These are phyloP conservation scores for Raddia guianensis DNA, from an alignment of 176 grass and related monocot genomes.

Conservation along the genomic window DNA sequence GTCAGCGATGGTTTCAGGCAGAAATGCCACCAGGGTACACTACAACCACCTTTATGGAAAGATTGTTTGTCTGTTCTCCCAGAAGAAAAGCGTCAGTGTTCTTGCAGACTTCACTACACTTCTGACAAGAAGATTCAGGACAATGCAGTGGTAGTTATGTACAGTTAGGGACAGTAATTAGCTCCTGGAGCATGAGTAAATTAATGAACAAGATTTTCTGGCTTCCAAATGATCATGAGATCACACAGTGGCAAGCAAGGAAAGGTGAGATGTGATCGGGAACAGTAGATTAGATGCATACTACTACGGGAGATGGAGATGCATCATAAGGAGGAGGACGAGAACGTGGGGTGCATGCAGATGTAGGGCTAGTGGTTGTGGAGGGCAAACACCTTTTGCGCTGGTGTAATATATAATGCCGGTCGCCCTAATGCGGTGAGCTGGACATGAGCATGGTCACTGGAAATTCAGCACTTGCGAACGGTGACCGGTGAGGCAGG, in stretches of 20 bases:
- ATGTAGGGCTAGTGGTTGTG: slow-evolving; percentile 47
- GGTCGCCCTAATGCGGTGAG: slow-evolving; percentile 51
- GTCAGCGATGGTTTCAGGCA: slow-evolving; percentile 34
- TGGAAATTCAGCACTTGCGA: slow-evolving; percentile 36
- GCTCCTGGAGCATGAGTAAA: neutral
- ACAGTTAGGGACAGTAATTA: neutral
- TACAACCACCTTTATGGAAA: slow-evolving; percentile 11
- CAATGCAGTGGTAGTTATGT: neutral
- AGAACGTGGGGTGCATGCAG: slow-evolving; percentile 58
- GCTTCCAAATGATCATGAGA: neutral
- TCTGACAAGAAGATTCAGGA: neutral
- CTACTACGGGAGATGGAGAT: neutral
- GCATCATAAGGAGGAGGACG: slow-evolving; percentile 35
- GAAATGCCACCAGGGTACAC: slow-evolving; percentile 6
- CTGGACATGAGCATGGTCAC: slow-evolving; percentile 58
- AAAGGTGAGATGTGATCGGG: slow-evolving; percentile 27
- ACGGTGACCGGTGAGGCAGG: slow-evolving; percentile 27
- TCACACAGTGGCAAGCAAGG: slow-evolving; percentile 11
- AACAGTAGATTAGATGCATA: slow-evolving; percentile 30
- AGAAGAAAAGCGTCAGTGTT: neutral
- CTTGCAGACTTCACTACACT: neutral
- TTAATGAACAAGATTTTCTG: slow-evolving; percentile 3
- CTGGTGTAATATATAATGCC: slow-evolving; percentile 51
- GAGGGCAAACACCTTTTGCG: slow-evolving; percentile 48
- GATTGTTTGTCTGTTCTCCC: neutral